These are phyloP conservation scores for Mycena chlorophos DNA, from an alignment of 768 basidiomycete species.

Conservation along the genomic window DNA sequence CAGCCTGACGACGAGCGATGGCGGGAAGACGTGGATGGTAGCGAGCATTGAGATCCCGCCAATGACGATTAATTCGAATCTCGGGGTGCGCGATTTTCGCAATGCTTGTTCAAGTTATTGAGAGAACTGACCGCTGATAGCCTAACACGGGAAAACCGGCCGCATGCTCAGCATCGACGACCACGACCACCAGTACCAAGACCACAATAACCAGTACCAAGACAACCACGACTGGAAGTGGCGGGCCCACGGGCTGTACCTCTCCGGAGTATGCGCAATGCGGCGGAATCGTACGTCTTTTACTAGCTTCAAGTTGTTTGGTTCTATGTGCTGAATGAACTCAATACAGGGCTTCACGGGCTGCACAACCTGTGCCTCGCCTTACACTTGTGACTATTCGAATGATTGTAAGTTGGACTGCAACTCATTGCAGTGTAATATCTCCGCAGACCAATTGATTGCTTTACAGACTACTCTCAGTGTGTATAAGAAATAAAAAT, in stretches of 20 bases:
- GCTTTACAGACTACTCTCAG: too few species aligned
- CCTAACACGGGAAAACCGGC: neutral
- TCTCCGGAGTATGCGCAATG: neutral
- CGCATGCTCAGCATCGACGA: neutral
- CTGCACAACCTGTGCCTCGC: neutral
- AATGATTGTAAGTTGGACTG: neutral
- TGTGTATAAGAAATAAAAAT: too few species aligned
- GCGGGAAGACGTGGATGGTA: slow-evolving; percentile 21
- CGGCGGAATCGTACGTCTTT: neutral
- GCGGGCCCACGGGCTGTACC: neutral
- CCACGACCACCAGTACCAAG: neutral
- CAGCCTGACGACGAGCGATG: slow-evolving; percentile 12
- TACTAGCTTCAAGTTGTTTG: neutral
- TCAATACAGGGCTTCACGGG: neutral
- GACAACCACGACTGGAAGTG: neutral
- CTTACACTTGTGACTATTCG: neutral
- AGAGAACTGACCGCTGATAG: too few species aligned
- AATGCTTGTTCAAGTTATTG: neutral
- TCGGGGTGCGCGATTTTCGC: neutral
- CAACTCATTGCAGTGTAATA: too few species aligned
- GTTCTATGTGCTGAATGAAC: neutral
- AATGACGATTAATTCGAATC: slow-evolving; percentile 1
- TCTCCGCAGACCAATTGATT: too few species aligned
- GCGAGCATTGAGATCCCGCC: slow-evolving; percentile 13
- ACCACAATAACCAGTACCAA: neutral